Evolutionary conservation across 139 green algal genomes (phyloP).

Genomic region (Picochlorum sp.): DNA sequence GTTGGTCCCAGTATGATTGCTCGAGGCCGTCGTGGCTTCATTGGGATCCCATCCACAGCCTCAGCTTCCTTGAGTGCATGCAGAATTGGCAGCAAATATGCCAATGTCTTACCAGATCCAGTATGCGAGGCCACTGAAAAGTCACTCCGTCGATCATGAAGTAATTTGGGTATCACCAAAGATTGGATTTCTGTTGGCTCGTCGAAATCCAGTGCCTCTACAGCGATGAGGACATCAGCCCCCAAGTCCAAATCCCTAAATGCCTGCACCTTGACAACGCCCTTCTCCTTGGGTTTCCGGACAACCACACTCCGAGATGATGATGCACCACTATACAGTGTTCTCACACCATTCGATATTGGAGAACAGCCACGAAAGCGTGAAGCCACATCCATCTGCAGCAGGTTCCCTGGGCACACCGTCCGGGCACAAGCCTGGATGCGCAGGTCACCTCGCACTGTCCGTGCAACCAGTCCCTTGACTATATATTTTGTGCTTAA

Average conservation of each 20-base stretch:
- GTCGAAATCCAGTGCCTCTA: slow-evolving; percentile 46
- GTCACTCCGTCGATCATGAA: slow-evolving; percentile 40
- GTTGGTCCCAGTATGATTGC: slow-evolving; percentile 80
- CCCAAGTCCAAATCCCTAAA: slow-evolving; percentile 47
- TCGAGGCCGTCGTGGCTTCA: slow-evolving; percentile 57
- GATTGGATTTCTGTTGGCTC: slow-evolving; percentile 81
- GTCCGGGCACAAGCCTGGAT: too few relatives aligned
- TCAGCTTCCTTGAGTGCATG: slow-evolving; percentile 62
- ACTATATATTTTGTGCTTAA: too few relatives aligned
- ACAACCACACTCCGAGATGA: background rate
- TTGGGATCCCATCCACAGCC: slow-evolving; percentile 23
- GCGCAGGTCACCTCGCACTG: too few relatives aligned
- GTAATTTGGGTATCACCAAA: slow-evolving; percentile 57
- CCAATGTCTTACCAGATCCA: slow-evolving; percentile 88
- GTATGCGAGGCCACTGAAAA: slow-evolving; percentile 86
- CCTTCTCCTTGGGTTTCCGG: background rate
- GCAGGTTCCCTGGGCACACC: background rate
- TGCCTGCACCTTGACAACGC: background rate
- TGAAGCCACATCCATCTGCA: background rate
- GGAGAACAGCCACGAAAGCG: background rate
- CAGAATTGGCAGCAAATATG: slow-evolving; percentile 89
- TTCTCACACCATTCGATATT: background rate
- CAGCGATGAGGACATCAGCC: slow-evolving; percentile 33
- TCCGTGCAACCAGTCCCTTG: too few relatives aligned
- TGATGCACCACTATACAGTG: too few relatives aligned